Evolutionary conservation across 2,329 filamentous ascomycete species (phyloP).

Genomic region (Diplocarpon mali): DNA sequence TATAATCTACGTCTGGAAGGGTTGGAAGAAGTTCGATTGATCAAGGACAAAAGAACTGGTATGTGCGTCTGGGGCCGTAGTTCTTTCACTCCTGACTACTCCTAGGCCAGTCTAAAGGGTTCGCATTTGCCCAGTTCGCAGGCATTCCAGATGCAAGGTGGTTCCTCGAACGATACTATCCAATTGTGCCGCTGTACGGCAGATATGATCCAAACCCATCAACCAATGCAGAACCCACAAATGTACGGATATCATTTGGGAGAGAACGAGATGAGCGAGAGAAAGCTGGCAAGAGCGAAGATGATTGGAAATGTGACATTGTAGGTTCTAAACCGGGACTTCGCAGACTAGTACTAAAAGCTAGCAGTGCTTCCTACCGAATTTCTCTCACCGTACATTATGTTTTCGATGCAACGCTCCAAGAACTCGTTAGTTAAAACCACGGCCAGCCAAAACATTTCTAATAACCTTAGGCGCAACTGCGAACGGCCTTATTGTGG

Average conservation of each 20-base stretch:
- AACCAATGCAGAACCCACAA: conserved; percentile 31
- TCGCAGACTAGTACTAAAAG: conserved; percentile 9
- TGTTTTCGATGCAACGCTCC: conserved; percentile 49
- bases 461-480: conserved; percentile 26
- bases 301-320: conserved; percentile 45
- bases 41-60: conserved; percentile 48
- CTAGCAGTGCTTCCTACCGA: conserved; percentile 41
- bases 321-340: conserved; percentile 26
- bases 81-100: conserved; percentile 6
- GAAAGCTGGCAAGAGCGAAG: conserved; percentile 34
- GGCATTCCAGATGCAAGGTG: conserved; percentile 36
- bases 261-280: conserved; percentile 40
- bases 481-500: conserved; percentile 26
- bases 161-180: conserved; percentile 43
- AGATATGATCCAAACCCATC: conserved; percentile 30
- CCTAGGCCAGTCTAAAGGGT: conserved; percentile 40
- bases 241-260: conserved; percentile 37
- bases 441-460: conserved; percentile 1
- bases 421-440: conserved; percentile 35
- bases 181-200: conserved; percentile 38
- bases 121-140: conserved; percentile 45
- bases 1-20: conserved; percentile 38
- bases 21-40: conserved; percentile 46
- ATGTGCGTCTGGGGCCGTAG: conserved; percentile 13
- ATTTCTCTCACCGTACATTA: conserved; percentile 42